Evolutionary conservation across 2,329 filamentous ascomycete genomes (phyloP).

Genomic region (Fusarium odoratissimum): DNA sequence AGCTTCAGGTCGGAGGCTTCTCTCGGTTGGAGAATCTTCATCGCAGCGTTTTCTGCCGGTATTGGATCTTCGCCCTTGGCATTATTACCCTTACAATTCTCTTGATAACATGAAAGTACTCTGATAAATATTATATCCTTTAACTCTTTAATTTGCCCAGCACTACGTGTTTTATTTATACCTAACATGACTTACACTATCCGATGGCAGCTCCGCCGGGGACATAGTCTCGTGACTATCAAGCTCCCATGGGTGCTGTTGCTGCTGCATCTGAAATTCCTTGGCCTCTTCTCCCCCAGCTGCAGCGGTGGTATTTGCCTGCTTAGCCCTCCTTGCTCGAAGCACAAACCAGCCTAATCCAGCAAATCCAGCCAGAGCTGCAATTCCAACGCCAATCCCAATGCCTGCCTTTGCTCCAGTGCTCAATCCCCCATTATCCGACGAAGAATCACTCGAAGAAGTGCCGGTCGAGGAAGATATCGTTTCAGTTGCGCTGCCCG

Average conservation of each 20-base stretch:
- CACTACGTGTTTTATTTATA: not conserved
- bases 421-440: not conserved
- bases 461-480: fast-evolving
- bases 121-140: too few relatives aligned
- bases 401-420: not conserved
- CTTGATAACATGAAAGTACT: too few relatives aligned
- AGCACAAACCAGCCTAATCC: not conserved
- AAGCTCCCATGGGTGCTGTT: not conserved
- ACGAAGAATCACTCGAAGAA: not conserved
- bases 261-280: not conserved
- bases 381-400: not conserved
- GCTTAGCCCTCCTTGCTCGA: not conserved
- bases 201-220: not conserved
- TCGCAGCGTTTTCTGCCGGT: too few relatives aligned
- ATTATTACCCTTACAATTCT: too few relatives aligned
- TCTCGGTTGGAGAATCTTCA: too few relatives aligned
- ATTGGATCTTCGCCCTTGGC: too few relatives aligned
- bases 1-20: too few relatives aligned
- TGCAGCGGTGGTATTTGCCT: not conserved
- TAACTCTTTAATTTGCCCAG: not conserved
- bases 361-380: not conserved
- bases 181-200: fast-evolving
- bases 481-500: not conserved
- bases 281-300: not conserved
- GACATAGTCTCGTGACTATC: not conserved